Evolutionary conservation across 352 stramenopile species (phyloP).

Genomic region (Pythium folliculosum): DNA sequence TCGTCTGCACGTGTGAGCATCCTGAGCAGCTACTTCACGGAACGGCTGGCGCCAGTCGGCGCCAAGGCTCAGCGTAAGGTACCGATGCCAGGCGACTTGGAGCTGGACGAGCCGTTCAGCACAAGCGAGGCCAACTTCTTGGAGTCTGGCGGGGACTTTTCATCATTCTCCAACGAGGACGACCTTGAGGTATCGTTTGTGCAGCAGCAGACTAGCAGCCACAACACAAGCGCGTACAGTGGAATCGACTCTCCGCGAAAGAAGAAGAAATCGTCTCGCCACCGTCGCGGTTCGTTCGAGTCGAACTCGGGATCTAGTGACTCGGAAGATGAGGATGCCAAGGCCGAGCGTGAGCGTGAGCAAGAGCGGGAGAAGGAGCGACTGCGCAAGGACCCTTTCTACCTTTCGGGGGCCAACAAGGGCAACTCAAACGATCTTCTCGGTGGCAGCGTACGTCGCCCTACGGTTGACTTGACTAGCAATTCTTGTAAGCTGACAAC

Average conservation of each 20-base stretch:
- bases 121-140: slow-evolving; percentile 67
- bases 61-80: slow-evolving; percentile 92
- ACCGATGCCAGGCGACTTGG: slow-evolving; percentile 80
- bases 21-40: slow-evolving; percentile 75
- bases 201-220: slow-evolving; percentile 39
- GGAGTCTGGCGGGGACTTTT: slow-evolving; percentile 70
- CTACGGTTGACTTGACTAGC: too few relatives aligned
- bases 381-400: slow-evolving; percentile 80
- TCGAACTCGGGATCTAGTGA: slow-evolving; percentile 31
- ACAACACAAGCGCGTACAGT: slow-evolving; percentile 20
- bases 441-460: slow-evolving; percentile 35
- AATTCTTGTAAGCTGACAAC: neutral
- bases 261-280: slow-evolving; percentile 34
- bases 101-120: slow-evolving; percentile 64
- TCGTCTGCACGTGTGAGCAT: slow-evolving; percentile 51
- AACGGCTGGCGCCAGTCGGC: slow-evolving; percentile 87
- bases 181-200: slow-evolving; percentile 85
- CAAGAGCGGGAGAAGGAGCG: slow-evolving; percentile 55
- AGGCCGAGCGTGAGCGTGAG: slow-evolving; percentile 39
- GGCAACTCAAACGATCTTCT: slow-evolving; percentile 33
- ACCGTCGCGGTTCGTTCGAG: slow-evolving; percentile 54
- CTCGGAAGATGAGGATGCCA: slow-evolving; percentile 46
- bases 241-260: slow-evolving; percentile 17
- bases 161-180: slow-evolving; percentile 63
- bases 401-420: slow-evolving; percentile 60